Conservation (phyloP, 257 asterid species). For the Solanum corneliomulleri region DNA sequence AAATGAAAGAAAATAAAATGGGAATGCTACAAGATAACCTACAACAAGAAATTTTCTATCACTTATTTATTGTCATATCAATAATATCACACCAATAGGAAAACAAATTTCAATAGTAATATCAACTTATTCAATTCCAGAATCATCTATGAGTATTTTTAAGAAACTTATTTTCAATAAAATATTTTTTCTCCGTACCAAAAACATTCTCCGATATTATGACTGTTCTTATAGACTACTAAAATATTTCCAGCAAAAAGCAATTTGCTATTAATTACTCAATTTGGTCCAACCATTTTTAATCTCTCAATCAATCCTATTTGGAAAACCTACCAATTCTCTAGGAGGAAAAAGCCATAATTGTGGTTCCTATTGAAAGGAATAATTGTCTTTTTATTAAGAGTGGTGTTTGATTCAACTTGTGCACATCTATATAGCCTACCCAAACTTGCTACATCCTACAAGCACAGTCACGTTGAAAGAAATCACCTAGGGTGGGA, state of each 20-base stretch:
- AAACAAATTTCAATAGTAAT: too few relatives aligned
- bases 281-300: not conserved
- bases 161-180: too few relatives aligned
- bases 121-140: not conserved
- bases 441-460: not conserved
- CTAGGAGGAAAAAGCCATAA: not conserved
- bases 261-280: not conserved
- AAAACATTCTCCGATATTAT: not conserved
- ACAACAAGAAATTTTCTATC: slow-evolving; percentile 15
- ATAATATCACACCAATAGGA: not conserved
- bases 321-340: not conserved
- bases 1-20: not conserved
- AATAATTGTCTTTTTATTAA: not conserved
- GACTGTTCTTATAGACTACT: not conserved
- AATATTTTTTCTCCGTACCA: too few relatives aligned
- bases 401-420: not conserved
- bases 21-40: not conserved
- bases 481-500: not conserved
- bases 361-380: not conserved
- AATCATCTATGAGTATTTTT: not conserved
- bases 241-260: not conserved
- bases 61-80: too few relatives aligned
- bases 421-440: not conserved
- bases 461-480: not conserved
- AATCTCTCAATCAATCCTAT: too few relatives aligned